Conservation (phyloP, 2,329 filamentous ascomycete species). For the Fusarium succisae region DNA sequence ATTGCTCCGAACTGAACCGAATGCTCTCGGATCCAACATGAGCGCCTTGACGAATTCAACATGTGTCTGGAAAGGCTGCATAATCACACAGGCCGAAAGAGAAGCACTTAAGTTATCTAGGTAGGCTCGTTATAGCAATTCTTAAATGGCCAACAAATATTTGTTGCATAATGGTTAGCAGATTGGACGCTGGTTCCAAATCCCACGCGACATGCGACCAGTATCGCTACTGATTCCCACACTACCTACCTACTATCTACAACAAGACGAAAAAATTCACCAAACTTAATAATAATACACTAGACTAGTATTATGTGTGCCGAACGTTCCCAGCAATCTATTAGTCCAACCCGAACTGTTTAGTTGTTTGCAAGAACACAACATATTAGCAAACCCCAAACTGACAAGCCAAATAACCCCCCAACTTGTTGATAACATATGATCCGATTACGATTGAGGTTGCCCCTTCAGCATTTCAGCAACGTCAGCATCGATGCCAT, state of each 20-base stretch:
- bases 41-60: not conserved
- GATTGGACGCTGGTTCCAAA: not conserved
- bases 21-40: slow-evolving; percentile 19
- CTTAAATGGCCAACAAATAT: not conserved
- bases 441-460: slow-evolving; percentile 14
- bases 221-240: not conserved
- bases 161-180: not conserved
- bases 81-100: not conserved
- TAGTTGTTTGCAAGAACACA: not conserved
- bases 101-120: not conserved
- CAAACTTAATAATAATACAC: slow-evolving; percentile 1
- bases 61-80: not conserved
- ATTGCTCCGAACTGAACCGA: slow-evolving; percentile 33
- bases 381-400: not conserved
- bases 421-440: not conserved
- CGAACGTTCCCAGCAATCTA: not conserved
- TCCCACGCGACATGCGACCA: not conserved
- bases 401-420: not conserved
- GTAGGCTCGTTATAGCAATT: not conserved
- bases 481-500: slow-evolving; percentile 66
- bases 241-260: not conserved
- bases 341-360: not conserved
- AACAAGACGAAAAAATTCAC: not conserved
- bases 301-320: not conserved
- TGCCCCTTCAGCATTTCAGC: slow-evolving; percentile 58